These are phyloP conservation scores for Podospora sp. DNA, from an alignment of 495 filamentous ascomycete species.

Conservation along the genomic window DNA sequence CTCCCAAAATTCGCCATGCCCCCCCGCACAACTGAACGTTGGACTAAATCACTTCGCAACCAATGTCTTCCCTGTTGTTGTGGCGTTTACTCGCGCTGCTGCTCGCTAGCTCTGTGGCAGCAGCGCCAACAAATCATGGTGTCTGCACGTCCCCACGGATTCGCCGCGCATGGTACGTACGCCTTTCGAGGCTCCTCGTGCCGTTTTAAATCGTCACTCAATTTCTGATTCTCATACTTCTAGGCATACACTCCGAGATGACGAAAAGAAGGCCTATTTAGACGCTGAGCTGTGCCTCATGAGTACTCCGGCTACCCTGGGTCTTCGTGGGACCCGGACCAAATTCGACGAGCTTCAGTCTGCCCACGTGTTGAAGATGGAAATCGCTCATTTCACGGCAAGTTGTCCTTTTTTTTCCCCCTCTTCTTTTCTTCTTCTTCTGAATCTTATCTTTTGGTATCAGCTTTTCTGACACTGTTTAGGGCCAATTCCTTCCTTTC, in stretches of 20 bases:
- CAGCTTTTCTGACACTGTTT: background rate
- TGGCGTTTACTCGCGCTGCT: background rate
- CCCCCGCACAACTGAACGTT: too few species aligned
- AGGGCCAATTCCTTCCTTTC: conserved; percentile 49
- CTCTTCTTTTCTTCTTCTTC: too few species aligned
- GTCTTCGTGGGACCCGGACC: background rate
- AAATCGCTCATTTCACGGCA: conserved; percentile 1
- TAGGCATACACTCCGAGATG: conserved; percentile 2
- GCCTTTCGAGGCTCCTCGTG: background rate
- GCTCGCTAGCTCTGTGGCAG: background rate
- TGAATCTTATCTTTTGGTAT: too few species aligned
- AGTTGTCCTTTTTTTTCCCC: too few species aligned
- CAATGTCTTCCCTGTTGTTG: background rate
- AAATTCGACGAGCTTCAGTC: conserved; percentile 11
- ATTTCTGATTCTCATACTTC: background rate
- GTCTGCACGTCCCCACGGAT: conserved; percentile 3
- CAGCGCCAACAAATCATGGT: background rate
- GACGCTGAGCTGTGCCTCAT: conserved; percentile 15
- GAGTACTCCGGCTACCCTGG: background rate
- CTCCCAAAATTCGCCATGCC: too few species aligned
- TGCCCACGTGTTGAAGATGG: background rate
- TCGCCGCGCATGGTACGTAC: background rate
- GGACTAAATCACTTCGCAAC: too few species aligned
- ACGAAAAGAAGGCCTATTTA: conserved; percentile 10
- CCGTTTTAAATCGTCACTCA: background rate